These are phyloP conservation scores for Pleurotus cornucopiae DNA, from an alignment of 768 basidiomycete species.

Conservation along the genomic window DNA sequence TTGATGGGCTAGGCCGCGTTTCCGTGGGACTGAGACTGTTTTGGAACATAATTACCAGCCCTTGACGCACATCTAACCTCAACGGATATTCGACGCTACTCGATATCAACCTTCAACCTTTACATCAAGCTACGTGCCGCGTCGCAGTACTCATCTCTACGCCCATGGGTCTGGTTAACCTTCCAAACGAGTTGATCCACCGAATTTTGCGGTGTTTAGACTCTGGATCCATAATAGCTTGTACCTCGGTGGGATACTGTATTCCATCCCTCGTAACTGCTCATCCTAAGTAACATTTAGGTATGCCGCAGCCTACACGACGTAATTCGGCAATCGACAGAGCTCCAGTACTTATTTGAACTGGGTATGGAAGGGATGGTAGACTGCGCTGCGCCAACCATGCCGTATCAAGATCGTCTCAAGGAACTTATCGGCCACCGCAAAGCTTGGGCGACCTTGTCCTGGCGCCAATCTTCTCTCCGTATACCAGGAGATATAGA, in stretches of 20 bases:
- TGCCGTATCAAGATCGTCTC: conserved; percentile 17
- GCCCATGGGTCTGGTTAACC: background rate
- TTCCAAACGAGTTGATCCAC: background rate
- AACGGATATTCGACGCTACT: too few relatives aligned
- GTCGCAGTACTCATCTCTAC: too few relatives aligned
- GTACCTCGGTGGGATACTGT: background rate
- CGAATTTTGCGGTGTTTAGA: background rate
- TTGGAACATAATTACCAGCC: too few relatives aligned
- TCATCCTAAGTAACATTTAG: background rate
- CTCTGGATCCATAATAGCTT: background rate
- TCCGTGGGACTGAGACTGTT: too few relatives aligned
- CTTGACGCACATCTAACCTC: too few relatives aligned
- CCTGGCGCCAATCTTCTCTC: conserved; percentile 13
- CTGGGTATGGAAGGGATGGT: conserved; percentile 34
- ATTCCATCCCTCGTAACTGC: background rate
- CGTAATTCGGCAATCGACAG: background rate
- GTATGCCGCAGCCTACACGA: background rate
- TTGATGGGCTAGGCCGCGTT: too few relatives aligned
- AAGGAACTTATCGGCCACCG: conserved; percentile 15
- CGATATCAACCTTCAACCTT: too few relatives aligned
- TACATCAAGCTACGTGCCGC: too few relatives aligned
- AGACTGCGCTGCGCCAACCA: conserved; percentile 10
- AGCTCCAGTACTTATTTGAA: conserved; percentile 35
- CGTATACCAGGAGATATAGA: conserved; percentile 11
- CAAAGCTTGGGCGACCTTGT: conserved; percentile 20